phyloP scores from a whole-genome alignment of 2,329 filamentous ascomycete species.

The Sarocladium strictum region DNA sequence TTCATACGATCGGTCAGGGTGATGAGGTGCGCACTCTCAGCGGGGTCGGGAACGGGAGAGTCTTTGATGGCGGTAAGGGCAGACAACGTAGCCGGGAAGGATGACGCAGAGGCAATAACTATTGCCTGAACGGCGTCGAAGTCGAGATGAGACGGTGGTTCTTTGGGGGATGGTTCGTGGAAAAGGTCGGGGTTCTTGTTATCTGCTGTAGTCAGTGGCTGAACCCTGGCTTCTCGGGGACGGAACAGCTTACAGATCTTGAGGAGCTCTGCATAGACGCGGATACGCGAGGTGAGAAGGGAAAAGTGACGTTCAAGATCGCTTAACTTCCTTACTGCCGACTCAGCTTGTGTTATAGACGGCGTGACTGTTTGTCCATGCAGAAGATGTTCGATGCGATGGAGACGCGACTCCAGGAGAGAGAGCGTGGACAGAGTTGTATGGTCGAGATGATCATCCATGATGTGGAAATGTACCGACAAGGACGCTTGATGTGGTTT shows the following conservation, averaged over 20 bases:
- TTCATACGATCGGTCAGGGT: constrained; percentile 56
- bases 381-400: constrained; percentile 53
- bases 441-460: constrained; percentile 38
- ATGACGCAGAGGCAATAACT: constrained; percentile 49
- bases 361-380: constrained; percentile 37
- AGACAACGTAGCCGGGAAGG: constrained; percentile 50
- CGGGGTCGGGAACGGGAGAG: constrained; percentile 49
- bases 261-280: constrained; percentile 53
- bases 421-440: constrained; percentile 50
- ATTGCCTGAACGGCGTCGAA: constrained; percentile 45
- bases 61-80: constrained; percentile 51
- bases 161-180: constrained; percentile 36
- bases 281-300: constrained; percentile 41
- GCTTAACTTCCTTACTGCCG: constrained; percentile 38
- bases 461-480: constrained; percentile 10
- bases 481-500: neutral
- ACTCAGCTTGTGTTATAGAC: constrained; percentile 27
- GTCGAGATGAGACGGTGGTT: constrained; percentile 48
- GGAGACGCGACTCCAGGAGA: constrained; percentile 52
- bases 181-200: constrained; percentile 50
- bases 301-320: constrained; percentile 50
- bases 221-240: neutral
- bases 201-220: constrained; percentile 29
- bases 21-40: constrained; percentile 49
- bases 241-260: constrained; percentile 44